phyloP scores from a whole-genome alignment of 257 asterid species.

The Scutellaria baicalensis region DNA sequence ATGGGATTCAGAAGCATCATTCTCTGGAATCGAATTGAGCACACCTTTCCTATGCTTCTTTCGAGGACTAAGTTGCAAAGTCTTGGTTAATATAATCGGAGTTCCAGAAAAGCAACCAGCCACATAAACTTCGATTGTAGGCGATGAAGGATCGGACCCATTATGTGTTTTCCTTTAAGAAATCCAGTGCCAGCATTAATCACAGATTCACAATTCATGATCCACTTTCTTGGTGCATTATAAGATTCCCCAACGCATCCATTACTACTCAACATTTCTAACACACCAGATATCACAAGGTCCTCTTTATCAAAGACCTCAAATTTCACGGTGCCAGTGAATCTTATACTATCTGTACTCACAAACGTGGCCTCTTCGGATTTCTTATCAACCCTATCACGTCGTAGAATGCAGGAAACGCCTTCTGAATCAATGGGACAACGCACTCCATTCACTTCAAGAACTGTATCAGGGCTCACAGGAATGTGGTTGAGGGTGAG shows the following conservation, averaged over 20 bases:
- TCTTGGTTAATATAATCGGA: slow-evolving; percentile 75
- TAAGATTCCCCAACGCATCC: slow-evolving; percentile 48
- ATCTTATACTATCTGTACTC: slow-evolving; percentile 62
- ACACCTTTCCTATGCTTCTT: slow-evolving; percentile 56
- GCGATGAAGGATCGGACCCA: slow-evolving; percentile 39
- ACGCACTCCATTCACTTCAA: slow-evolving; percentile 71
- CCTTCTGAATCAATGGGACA: slow-evolving; percentile 58
- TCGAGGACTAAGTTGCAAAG: slow-evolving; percentile 49
- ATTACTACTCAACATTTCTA: slow-evolving; percentile 48
- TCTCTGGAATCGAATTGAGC: slow-evolving; percentile 69
- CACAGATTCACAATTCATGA: slow-evolving; percentile 65
- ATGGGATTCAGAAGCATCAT: slow-evolving; percentile 34
- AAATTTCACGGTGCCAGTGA: slow-evolving; percentile 65
- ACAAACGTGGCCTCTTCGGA: slow-evolving; percentile 90
- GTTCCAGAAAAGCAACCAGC: slow-evolving; percentile 76
- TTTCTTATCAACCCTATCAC: slow-evolving; percentile 72
- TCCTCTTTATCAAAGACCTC: slow-evolving; percentile 61
- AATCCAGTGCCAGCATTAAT: slow-evolving; percentile 48
- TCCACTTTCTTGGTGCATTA: slow-evolving; percentile 37
- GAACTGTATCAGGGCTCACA: slow-evolving; percentile 51
- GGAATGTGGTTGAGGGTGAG: slow-evolving; percentile 72
- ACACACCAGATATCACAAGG: slow-evolving; percentile 57
- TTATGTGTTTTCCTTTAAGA: slow-evolving; percentile 54
- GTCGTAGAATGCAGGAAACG: slow-evolving; percentile 58
- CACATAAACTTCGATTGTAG: slow-evolving; percentile 76